A percentile compares a stretch with the other conserved stretches of the same genome.
Conservation (phyloP, 306 rosid genomes). For the apple (Malus domestica) region DNA sequence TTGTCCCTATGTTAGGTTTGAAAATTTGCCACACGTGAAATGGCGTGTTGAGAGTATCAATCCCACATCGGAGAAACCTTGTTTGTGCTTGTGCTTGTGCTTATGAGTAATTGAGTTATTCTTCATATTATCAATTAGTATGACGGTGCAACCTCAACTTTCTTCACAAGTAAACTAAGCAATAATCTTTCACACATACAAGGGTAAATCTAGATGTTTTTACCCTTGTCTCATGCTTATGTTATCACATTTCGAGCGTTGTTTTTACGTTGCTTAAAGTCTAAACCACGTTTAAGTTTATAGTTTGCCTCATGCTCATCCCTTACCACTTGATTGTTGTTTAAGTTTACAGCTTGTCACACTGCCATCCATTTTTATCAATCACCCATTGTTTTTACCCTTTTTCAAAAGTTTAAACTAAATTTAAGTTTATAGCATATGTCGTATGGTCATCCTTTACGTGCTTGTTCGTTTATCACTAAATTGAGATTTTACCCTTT, state of each 20-base stretch:
- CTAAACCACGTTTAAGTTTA: neutral
- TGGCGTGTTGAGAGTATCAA: too few relatives aligned
- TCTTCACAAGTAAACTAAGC: neutral
- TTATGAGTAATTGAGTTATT: too few relatives aligned
- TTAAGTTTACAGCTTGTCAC: neutral
- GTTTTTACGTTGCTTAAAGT: neutral
- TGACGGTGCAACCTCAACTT: too few relatives aligned
- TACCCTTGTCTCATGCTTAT: neutral
- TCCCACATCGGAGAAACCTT: too few relatives aligned
- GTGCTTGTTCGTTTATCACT: too few relatives aligned
- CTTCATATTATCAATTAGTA: too few relatives aligned
- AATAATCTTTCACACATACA: neutral
- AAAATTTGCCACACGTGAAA: too few relatives aligned
- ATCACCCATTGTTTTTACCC: neutral
- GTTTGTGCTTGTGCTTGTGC: too few relatives aligned
- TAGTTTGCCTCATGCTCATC: neutral
- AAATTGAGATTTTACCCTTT: neutral
- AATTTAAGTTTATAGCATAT: too few relatives aligned
- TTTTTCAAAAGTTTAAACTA: neutral
- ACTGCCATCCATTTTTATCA: neutral
- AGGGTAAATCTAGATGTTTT: neutral
- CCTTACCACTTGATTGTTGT: neutral
- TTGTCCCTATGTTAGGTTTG: fast-evolving
- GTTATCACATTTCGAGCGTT: neutral
- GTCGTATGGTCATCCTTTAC: too few relatives aligned